These are phyloP conservation scores for Neonectria ditissima DNA, from an alignment of 2,329 filamentous ascomycete genomes.

Conservation along the genomic window DNA sequence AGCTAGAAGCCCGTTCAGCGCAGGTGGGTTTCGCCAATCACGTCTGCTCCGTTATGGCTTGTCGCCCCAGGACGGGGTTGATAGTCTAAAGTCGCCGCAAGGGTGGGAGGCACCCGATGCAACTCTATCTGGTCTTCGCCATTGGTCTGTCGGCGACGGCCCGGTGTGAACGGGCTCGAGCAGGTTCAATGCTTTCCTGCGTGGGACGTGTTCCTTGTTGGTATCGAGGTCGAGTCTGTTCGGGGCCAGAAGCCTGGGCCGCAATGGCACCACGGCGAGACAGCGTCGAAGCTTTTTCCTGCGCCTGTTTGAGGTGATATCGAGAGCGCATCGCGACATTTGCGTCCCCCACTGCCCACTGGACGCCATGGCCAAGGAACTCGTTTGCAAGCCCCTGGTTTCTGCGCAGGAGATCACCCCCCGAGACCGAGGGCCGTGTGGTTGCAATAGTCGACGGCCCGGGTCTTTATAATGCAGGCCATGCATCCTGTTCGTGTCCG, in stretches of 20 bases:
- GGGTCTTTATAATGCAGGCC: slow-evolving; percentile 40
- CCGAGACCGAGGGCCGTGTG: neutral
- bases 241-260: neutral
- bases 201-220: slow-evolving; percentile 2
- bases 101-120: slow-evolving; percentile 8
- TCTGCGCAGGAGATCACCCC: neutral
- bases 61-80: neutral
- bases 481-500: slow-evolving; percentile 30
- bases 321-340: slow-evolving; percentile 43
- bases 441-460: neutral
- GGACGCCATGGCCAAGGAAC: slow-evolving; percentile 8
- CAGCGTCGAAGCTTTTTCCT: slow-evolving; percentile 19
- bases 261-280: slow-evolving; percentile 6
- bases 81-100: neutral
- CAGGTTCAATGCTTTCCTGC: slow-evolving; percentile 16
- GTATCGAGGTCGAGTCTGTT: neutral
- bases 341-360: slow-evolving; percentile 20
- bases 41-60: slow-evolving; percentile 2
- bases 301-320: slow-evolving; percentile 43
- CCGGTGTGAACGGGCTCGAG: slow-evolving; percentile 22
- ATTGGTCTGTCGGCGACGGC: slow-evolving; percentile 30
- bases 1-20: slow-evolving; percentile 10
- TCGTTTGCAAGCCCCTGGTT: slow-evolving; percentile 4
- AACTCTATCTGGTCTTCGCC: slow-evolving; percentile 29
- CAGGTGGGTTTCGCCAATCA: slow-evolving; percentile 18